Percentiles rank a stretch among this genome's conserved stretches.
These are phyloP conservation scores for Sugiyamaella valdiviana DNA, from an alignment of 805 yeast species.

Conservation along the genomic window DNA sequence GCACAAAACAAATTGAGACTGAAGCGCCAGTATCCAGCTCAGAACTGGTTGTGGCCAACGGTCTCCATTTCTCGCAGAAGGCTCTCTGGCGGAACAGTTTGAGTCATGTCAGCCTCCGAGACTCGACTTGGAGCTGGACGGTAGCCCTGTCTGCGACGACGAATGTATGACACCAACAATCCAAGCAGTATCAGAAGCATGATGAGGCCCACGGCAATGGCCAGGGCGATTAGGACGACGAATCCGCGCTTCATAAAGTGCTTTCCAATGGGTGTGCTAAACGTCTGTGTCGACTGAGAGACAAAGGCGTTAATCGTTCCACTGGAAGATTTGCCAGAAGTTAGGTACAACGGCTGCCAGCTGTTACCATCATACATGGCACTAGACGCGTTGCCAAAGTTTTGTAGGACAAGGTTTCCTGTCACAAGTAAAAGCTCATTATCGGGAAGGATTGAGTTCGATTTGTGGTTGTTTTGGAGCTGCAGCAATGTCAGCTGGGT, in stretches of 20 bases:
- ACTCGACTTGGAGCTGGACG: conserved; percentile 48
- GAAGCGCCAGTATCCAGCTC: neutral
- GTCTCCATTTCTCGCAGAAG: conserved; percentile 41
- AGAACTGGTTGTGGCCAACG: conserved; percentile 19
- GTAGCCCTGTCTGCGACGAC: conserved; percentile 37
- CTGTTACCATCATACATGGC: conserved; percentile 58
- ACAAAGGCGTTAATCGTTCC: conserved; percentile 29
- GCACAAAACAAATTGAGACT: neutral
- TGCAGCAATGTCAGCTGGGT: conserved; percentile 42
- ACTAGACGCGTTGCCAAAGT: conserved; percentile 51
- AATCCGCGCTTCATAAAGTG: conserved; percentile 46
- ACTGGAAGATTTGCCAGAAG: conserved; percentile 25
- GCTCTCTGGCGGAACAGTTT: conserved; percentile 55
- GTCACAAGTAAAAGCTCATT: conserved; percentile 48
- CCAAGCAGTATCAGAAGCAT: conserved; percentile 39
- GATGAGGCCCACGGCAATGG: conserved; percentile 53
- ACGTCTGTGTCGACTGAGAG: conserved; percentile 25
- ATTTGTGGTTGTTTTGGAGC: conserved; percentile 26
- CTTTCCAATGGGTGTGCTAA: conserved; percentile 16
- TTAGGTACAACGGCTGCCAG: conserved; percentile 62
- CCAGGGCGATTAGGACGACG: conserved; percentile 63
- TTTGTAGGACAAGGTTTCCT: conserved; percentile 46
- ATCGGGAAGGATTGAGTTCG: conserved; percentile 36
- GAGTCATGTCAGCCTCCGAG: conserved; percentile 55
- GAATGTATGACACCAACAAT: conserved; percentile 36